These are phyloP conservation scores for Hamigera avellanea DNA, from an alignment of 495 filamentous ascomycete species.

Conservation along the genomic window DNA sequence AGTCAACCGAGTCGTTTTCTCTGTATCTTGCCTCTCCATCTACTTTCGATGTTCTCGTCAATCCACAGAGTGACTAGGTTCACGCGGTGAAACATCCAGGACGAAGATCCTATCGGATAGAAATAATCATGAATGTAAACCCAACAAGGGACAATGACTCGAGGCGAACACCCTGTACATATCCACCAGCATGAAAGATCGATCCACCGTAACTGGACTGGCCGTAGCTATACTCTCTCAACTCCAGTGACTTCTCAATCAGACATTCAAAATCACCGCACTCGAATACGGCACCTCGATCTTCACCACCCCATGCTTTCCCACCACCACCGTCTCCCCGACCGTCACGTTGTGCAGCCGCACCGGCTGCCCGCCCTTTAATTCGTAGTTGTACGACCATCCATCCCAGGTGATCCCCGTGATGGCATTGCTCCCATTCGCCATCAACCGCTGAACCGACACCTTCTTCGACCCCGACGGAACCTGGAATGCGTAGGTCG, in stretches of 20 bases:
- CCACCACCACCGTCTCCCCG: conserved; percentile 37
- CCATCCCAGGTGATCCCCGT: conserved; percentile 52
- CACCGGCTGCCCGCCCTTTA: conserved; percentile 42
- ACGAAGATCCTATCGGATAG: too few relatives aligned
- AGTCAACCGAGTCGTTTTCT: too few relatives aligned
- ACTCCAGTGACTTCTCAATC: background rate
- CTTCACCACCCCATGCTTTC: conserved; percentile 28
- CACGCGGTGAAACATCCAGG: too few relatives aligned
- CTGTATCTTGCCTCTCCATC: too few relatives aligned
- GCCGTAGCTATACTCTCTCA: too few relatives aligned
- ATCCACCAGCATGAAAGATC: too few relatives aligned
- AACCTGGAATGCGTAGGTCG: conserved; percentile 36
- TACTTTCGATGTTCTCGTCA: too few relatives aligned
- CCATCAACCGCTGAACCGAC: conserved; percentile 36
- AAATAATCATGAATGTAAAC: too few relatives aligned
- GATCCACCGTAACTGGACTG: too few relatives aligned
- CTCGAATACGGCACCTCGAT: conserved; percentile 40
- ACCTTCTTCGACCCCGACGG: conserved; percentile 11
- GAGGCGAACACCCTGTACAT: too few relatives aligned
- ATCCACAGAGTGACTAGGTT: too few relatives aligned
- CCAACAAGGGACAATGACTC: too few relatives aligned
- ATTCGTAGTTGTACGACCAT: conserved; percentile 51
- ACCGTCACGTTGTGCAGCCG: conserved; percentile 44
- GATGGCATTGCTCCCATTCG: conserved; percentile 54
- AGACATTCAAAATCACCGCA: conserved; percentile 35